Base-by-base conservation (phyloP, 2,329 filamentous ascomycete species). In the Cladorrhinum sp. region DNA sequence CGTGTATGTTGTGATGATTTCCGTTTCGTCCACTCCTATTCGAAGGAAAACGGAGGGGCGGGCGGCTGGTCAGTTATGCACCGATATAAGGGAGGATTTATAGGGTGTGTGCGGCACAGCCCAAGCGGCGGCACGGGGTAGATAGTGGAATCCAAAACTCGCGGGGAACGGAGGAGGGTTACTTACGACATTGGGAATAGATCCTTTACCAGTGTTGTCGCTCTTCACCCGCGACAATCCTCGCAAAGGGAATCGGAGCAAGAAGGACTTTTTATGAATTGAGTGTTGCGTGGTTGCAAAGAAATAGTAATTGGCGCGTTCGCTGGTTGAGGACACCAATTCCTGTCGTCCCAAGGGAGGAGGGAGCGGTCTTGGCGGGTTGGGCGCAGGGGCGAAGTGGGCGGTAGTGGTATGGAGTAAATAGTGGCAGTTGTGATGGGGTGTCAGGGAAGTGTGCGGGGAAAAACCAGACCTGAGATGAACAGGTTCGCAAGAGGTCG, bases 141-240 rank as follows among this genome's bases (percentile, higher is more conserved):
- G 33, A n/a, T 9, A 46, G 23, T 46, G 42, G 54, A 57, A 57
- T 57, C 42, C 54, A 53, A 57, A 56, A 49, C 39, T 50, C 23
- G 28, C 58, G 57, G 42, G 55, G 54, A 36, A 10, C 33, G 33
- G 14, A 39, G 28, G 52, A 57, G 12, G 33, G 59, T 49, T 55
- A 56, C 48, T 57, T 52, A 49, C 23, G 49, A 55, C 74, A 76
- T 76, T 74, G 71, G 71, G 64, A 73, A 67, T 62, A 62, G 61
- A 57, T 62, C 63, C 61, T 33, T 46, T 66, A 18, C 67, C 69
- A 23, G 30, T 55, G 24, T 23, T 46, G 69, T 71, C 73, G 72
- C 74, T 74, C 73, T 79, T 75, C 71, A 74, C 79, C 75, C 76
- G 71, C 78, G 75, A 81, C 78, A 68, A 76, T 77, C 75, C 73